Conservation (phyloP, 2,329 filamentous ascomycete species). For the Hymenoscyphus fraxineus region DNA sequence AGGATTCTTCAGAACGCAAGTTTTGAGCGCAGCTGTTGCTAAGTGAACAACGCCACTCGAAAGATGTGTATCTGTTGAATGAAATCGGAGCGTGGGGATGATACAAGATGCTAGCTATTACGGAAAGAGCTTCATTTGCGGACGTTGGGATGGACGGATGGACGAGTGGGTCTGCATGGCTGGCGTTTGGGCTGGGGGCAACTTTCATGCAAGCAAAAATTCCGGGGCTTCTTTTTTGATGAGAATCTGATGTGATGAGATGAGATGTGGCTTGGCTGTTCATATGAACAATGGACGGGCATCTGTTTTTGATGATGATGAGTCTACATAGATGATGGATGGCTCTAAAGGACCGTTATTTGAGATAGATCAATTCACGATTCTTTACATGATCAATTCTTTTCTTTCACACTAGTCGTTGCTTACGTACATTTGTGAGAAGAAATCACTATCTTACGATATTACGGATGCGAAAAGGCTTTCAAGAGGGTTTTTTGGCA, state of each 20-base stretch:
- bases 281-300: not conserved
- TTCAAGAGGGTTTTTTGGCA: too few relatives aligned
- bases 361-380: conserved; percentile 4
- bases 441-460: not conserved
- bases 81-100: conserved; percentile 10
- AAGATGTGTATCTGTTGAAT: not conserved
- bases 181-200: conserved; percentile 23
- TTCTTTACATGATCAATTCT: not conserved
- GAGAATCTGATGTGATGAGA: too few relatives aligned
- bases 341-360: not conserved
- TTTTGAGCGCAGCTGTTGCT: conserved; percentile 57
- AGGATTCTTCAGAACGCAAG: conserved; percentile 96
- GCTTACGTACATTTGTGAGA: not conserved
- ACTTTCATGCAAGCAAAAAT: conserved; percentile 7
- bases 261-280: not conserved
- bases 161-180: conserved; percentile 16
- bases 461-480: too few relatives aligned
- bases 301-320: not conserved
- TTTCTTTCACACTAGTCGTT: not conserved
- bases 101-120: not conserved
- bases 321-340: conserved; percentile 2
- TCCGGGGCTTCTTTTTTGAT: not conserved
- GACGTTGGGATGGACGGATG: conserved; percentile 1
- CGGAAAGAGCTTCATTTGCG: not conserved
- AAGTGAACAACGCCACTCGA: conserved; percentile 28